These are phyloP conservation scores for Coffea canephora DNA, from an alignment of 257 asterid species.

Conservation along the genomic window DNA sequence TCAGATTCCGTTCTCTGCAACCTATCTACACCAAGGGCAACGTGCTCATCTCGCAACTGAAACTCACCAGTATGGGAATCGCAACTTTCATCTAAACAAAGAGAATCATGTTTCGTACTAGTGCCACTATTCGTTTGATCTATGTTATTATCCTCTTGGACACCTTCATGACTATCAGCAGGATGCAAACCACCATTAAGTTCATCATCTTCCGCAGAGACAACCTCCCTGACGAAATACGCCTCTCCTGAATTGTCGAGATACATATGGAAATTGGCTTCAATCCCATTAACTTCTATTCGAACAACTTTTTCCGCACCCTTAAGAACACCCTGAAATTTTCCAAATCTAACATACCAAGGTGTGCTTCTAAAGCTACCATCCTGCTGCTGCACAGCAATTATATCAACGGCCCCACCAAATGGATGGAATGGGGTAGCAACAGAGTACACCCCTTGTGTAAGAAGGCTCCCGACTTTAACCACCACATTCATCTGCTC, in stretches of 20 bases:
- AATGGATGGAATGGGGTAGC: conserved; percentile 97
- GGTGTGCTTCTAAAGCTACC: conserved; percentile 83
- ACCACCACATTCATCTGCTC: conserved; percentile 82
- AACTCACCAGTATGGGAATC: conserved; percentile 39
- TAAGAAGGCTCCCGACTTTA: conserved; percentile 63
- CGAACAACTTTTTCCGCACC: conserved; percentile 81
- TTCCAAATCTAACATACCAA: conserved; percentile 92
- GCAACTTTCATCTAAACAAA: conserved; percentile 33
- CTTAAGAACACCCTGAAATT: conserved; percentile 87
- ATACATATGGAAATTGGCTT: conserved; percentile 76
- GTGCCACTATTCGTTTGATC: conserved; percentile 28
- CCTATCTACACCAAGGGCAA: conserved; percentile 60
- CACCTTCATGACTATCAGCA: conserved; percentile 34
- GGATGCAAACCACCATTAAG: conserved; percentile 29
- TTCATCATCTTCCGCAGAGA: conserved; percentile 41
- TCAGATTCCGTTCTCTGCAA: conserved; percentile 79
- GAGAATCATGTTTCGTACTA: conserved; percentile 33
- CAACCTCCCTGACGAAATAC: conserved; percentile 69
- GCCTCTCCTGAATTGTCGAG: conserved; percentile 91
- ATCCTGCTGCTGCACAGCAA: conserved; percentile 75
- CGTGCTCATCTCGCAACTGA: conserved; percentile 61
- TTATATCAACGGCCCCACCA: conserved; percentile 96
- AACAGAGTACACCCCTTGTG: conserved; percentile 81
- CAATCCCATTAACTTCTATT: conserved; percentile 81
- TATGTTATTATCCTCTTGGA: conserved; percentile 24